Conservation (phyloP, 2,329 filamentous ascomycete genomes). For the Colletotrichum musicola region DNA sequence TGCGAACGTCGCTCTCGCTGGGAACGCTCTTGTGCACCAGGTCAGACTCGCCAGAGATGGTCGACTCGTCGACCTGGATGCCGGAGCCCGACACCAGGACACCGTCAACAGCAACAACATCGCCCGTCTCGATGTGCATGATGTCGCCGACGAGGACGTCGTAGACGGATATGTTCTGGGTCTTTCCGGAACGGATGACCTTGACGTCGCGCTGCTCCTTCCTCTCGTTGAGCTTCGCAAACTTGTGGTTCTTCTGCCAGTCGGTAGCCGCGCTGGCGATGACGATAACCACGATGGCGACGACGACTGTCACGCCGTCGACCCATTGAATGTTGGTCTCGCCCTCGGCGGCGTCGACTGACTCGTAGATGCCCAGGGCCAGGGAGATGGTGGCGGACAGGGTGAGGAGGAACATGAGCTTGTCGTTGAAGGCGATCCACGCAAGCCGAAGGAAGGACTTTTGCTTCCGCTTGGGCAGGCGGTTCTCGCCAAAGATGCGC, state of each 20-base stretch:
- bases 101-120: conserved; percentile 79
- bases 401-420: conserved; percentile 79
- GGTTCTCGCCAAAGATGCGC: conserved; percentile 77
- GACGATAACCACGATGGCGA: conserved; percentile 82
- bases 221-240: conserved; percentile 83
- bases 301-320: conserved; percentile 83
- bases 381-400: conserved; percentile 80
- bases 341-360: conserved; percentile 66
- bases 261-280: conserved; percentile 83
- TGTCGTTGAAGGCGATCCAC: conserved; percentile 88
- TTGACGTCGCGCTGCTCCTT: conserved; percentile 83
- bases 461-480: conserved; percentile 75
- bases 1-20: conserved; percentile 68
- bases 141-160: conserved; percentile 82
- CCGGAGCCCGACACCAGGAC: conserved; percentile 75
- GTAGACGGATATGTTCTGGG: conserved; percentile 76
- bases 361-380: conserved; percentile 80
- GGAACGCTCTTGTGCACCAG: conserved; percentile 75
- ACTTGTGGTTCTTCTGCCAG: conserved; percentile 85
- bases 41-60: conserved; percentile 82
- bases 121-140: conserved; percentile 79
- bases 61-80: conserved; percentile 76
- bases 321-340: conserved; percentile 79
- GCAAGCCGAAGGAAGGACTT: conserved; percentile 78
- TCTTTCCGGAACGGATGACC: conserved; percentile 80